Conservation (phyloP, 2,329 filamentous ascomycete species). For the Ophiosphaerella korrae region DNA sequence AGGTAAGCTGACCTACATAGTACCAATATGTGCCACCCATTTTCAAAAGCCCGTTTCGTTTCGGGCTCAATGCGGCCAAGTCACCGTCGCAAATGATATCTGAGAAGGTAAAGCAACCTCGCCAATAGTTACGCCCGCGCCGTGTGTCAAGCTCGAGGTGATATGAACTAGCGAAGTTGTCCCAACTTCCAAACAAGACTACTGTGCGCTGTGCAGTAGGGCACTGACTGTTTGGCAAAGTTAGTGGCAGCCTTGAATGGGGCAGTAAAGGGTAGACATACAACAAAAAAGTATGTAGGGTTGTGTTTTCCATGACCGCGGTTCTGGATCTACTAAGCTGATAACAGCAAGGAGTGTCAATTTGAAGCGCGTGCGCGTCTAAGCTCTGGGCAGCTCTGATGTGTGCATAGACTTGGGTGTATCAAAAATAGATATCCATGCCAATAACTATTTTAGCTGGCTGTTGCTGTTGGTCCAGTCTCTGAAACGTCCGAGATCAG, state of each 20-base stretch:
- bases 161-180: conserved; percentile 84
- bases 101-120: conserved; percentile 83
- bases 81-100: conserved; percentile 84
- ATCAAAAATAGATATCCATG: conserved; percentile 42
- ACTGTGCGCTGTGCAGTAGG: conserved; percentile 66
- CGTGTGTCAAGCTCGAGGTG: conserved; percentile 79
- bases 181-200: conserved; percentile 88
- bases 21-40: conserved; percentile 97
- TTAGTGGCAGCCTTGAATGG: conserved; percentile 26
- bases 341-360: conserved; percentile 33
- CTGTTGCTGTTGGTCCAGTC: conserved; percentile 27
- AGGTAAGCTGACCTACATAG: conserved; percentile 67
- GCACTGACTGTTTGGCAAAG: conserved; percentile 36
- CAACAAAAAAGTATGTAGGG: conserved; percentile 67
- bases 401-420: conserved; percentile 22
- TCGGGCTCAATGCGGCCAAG: conserved; percentile 55
- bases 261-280: conserved; percentile 35
- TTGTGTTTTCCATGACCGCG: conserved; percentile 54
- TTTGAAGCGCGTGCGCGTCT: conserved; percentile 35
- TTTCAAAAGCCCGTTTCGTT: conserved; percentile 78
- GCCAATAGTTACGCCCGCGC: conserved; percentile 78
- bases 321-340: conserved; percentile 32
- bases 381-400: conserved; percentile 22
- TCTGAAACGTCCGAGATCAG: conserved; percentile 15
- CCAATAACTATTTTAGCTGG: conserved; percentile 27